Base-by-base conservation (phyloP, 2,329 filamentous ascomycete genomes). In the Claviceps humidiphila region DNA sequence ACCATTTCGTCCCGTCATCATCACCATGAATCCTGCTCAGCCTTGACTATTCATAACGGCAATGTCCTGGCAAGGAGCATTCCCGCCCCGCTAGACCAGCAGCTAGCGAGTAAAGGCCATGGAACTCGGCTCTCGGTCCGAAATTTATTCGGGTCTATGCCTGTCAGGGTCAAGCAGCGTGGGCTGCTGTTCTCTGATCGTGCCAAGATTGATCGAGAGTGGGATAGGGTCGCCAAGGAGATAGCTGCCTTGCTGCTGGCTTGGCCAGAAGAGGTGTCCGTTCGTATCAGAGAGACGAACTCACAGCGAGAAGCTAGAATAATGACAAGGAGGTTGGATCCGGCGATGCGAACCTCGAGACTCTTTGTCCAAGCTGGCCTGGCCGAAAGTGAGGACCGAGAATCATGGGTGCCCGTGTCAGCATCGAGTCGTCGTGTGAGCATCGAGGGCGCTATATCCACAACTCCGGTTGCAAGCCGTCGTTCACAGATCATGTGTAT, bases 121-220 rank as follows among this genome's bases (percentile, higher is more conserved):
- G 91, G 91, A 4, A 95, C 90, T 0, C 78, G 80, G 30, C 81
- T 91, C 2, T 76, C 76, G 0, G 84, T 95, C 5, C 80, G 83
- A 52, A 84, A 95, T 64, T 71, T 96, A 1, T 97, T 96, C 67
- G 89, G 90, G 0, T 85, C 83, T 54, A 87, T 96, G 80, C 89
- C 91, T 0, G 91, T 96, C 13, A 82, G 91, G 14, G 84, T 94
- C 26, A 95, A 93, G 63, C 86, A 89, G 59, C 78, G 89, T 56
- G 78, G 81, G 0, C 59, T 78, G 0, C 58, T 81, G 3, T 68
- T 72, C 57, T 64, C 74, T 41, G 71, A 80, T 60, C 74, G 72
- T 58, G 58, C 73, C 11, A 62, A 71, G 24, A 71, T 82, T 47
- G 66, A 76, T 20, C 84, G 76, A 57, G 76, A 85, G 50, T 91